Evolutionary conservation across 106 monocot genomes (phyloP), one percentile per base, ranked within the genome.

Genomic region (Dioscorea zingiberensis): DNA sequence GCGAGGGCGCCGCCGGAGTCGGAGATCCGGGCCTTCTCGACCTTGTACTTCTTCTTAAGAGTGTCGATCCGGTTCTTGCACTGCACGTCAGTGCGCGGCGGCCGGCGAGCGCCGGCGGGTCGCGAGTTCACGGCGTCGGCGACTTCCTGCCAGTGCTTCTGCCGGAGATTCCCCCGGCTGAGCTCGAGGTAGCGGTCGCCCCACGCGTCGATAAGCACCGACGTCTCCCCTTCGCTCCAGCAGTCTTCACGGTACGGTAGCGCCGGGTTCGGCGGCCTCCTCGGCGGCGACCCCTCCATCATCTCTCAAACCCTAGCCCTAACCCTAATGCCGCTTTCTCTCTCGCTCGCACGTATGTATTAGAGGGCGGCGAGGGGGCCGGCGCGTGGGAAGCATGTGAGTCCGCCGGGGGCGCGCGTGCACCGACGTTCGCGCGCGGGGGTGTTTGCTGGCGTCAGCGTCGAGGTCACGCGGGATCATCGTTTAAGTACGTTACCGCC

Each of bases 51-150:
- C 76, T 93, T 93, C 89, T 93, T 93, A 3, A 93, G 60, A 21
- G 93, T 93, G 54, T 93, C 93, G 83, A 93, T 72, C 46, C 93
- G 89, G 74, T 93, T 86, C 77, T 93, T 93, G 76, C 93, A 89
- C 77, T 93, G 93, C 24, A 88, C 71, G 63, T 93, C 88, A 28
- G 88, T 93, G 49, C 88, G 83, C 18, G 78, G 63, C 7, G 88
- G 88, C 0, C 88, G 80, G 27, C 80, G 63, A 14, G 72, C 70
- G 3, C 47, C 82, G 25, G 74, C 60, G 6, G 67, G 77, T 3
- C 93, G 85, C 30, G 83, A 74, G 76, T 93, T 93, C 28, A 93
- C 93, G 59, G 86, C 85, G 55, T 89, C 93, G 51, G 93, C 93
- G 10, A 93, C 93, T 76, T 93, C 93, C 73, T 81, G 83, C 93